A percentile compares a stretch with the other conserved stretches of the same genome.
These are phyloP conservation scores for Coprinopsis cinerea DNA, from an alignment of 768 basidiomycete genomes.

Conservation along the genomic window DNA sequence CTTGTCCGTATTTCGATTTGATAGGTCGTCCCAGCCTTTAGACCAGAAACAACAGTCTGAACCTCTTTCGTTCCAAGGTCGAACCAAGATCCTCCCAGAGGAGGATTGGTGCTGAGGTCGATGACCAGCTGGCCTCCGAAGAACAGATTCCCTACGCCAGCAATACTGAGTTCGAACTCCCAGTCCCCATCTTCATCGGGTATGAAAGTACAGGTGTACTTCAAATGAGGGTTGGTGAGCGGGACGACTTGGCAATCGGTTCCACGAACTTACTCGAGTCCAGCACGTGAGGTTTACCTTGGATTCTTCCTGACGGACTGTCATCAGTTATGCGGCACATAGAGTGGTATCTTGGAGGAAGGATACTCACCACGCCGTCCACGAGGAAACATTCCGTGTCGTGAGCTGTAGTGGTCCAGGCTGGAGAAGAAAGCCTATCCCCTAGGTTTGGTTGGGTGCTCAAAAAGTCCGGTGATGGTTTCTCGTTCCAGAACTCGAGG, in stretches of 20 bases:
- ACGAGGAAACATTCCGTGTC: constrained; percentile 31
- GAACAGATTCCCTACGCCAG: constrained; percentile 45
- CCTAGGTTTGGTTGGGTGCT: constrained; percentile 22
- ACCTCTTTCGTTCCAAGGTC: constrained; percentile 38
- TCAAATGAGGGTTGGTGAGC: not conserved
- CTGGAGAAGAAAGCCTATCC: constrained; percentile 17
- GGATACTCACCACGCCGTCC: constrained; percentile 35
- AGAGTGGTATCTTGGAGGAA: not conserved
- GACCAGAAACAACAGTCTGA: constrained; percentile 10
- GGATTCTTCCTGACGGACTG: constrained; percentile 23
- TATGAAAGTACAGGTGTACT: constrained; percentile 39
- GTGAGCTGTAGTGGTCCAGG: constrained; percentile 34
- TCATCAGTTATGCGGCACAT: not conserved
- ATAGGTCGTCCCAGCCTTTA: constrained; percentile 36
- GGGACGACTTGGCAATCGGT: not conserved
- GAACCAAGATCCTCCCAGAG: constrained; percentile 35
- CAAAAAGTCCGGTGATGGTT: constrained; percentile 24
- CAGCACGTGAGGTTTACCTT: constrained; percentile 38
- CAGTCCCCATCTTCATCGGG: constrained; percentile 49
- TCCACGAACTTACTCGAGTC: constrained; percentile 29
- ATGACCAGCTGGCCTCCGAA: constrained; percentile 41
- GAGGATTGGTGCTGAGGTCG: constrained; percentile 37
- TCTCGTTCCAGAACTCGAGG: not conserved
- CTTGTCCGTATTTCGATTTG: constrained; percentile 32
- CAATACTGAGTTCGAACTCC: constrained; percentile 41